Percentiles rank a stretch among this genome's conserved stretches.
These are phyloP conservation scores for Vararia minispora DNA, from an alignment of 768 basidiomycete genomes.

Conservation along the genomic window DNA sequence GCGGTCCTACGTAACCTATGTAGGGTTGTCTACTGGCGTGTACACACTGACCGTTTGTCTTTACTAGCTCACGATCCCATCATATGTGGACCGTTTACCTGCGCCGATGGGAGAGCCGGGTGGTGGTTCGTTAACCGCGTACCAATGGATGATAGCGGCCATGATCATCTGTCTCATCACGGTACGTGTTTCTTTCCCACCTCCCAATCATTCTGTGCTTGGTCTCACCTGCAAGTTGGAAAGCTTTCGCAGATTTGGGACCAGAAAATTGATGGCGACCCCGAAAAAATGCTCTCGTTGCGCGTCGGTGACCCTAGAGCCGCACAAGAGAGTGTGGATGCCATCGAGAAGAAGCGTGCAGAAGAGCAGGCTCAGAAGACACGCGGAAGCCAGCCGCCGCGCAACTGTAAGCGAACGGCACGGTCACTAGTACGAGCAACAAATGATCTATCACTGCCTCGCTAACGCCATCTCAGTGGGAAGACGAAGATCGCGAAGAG, in stretches of 20 bases:
- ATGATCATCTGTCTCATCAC: constrained; percentile 20
- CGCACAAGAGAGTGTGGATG: background rate
- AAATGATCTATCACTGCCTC: too few relatives aligned
- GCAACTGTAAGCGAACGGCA: too few relatives aligned
- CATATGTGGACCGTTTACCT: constrained; percentile 15
- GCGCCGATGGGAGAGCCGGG: constrained; percentile 21
- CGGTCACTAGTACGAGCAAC: background rate
- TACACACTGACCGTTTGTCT: background rate
- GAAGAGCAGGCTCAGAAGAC: too few relatives aligned
- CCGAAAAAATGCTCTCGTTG: background rate
- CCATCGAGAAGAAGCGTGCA: background rate
- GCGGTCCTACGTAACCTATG: constrained; percentile 5
- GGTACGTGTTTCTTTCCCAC: constrained; percentile 11
- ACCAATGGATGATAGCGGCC: constrained; percentile 22
- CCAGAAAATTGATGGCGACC: background rate
- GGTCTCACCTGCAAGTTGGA: background rate
- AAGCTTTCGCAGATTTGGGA: constrained; percentile 2
- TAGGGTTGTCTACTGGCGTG: background rate
- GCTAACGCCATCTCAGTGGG: too few relatives aligned
- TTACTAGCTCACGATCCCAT: constrained; percentile 8
- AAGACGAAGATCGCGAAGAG: too few relatives aligned
- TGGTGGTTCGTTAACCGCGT: constrained; percentile 24
- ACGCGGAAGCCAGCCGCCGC: too few relatives aligned
- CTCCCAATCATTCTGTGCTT: background rate
- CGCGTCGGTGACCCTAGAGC: background rate